Percentiles rank a stretch among this genome's conserved stretches.
phyloP scores from a whole-genome alignment of 1,284 basidiomycete genomes.

The Apiotrichum akiyoshidainum region DNA sequence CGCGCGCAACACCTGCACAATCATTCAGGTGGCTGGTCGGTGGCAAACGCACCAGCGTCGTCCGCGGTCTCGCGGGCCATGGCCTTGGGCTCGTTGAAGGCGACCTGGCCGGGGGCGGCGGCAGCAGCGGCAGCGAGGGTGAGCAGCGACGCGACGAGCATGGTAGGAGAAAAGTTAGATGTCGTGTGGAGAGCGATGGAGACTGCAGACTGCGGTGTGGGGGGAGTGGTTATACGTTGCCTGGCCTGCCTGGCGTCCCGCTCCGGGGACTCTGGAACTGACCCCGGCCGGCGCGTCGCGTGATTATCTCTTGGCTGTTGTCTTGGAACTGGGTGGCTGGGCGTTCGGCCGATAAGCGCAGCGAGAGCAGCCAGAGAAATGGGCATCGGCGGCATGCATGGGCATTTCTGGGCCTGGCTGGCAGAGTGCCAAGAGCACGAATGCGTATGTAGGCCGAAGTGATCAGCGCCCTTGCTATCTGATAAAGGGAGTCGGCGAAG shows the following conservation, averaged over 20 bases:
- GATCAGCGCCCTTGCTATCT: neutral
- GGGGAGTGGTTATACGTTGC: neutral
- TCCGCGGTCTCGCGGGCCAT: conserved; percentile 26
- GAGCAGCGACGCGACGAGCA: conserved; percentile 8
- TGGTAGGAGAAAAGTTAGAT: neutral
- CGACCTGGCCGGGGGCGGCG: conserved; percentile 7
- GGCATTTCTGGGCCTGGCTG: neutral
- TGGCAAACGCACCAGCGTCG: conserved; percentile 28
- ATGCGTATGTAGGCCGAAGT: neutral
- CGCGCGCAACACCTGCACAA: neutral
- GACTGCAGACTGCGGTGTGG: neutral
- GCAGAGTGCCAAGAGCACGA: neutral
- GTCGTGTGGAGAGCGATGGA: no score
- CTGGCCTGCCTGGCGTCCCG: neutral
- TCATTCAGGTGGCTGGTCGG: neutral
- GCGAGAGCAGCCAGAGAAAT: no score
- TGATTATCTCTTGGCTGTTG: conserved; percentile 3
- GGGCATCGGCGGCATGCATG: neutral
- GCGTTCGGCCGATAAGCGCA: neutral
- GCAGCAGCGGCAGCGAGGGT: neutral
- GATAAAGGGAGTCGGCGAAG: neutral
- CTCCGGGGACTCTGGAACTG: no score
- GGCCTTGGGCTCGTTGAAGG: neutral
- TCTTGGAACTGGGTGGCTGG: neutral
- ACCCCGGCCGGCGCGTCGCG: neutral